These are phyloP conservation scores for Trichocladium uniseriatum DNA, from an alignment of 495 filamentous ascomycete species.

Conservation along the genomic window DNA sequence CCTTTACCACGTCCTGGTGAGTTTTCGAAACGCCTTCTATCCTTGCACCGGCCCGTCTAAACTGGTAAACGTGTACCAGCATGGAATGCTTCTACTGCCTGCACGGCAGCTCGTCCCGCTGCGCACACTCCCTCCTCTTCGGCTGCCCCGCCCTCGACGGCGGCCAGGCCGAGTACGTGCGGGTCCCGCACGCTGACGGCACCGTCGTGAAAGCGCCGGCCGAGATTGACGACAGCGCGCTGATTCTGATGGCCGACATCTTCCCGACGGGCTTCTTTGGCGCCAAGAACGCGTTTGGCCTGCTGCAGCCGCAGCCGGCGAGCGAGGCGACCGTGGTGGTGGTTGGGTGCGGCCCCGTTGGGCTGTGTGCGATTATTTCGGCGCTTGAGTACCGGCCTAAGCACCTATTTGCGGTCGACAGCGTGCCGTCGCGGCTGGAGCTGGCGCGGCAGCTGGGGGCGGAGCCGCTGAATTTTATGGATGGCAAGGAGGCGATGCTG, in stretches of 20 bases:
- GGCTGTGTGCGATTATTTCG: constrained; percentile 79
- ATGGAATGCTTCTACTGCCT: constrained; percentile 86
- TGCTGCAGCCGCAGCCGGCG: constrained; percentile 49
- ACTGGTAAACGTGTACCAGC: too few species aligned
- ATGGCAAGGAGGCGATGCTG: constrained; percentile 54
- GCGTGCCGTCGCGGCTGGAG: constrained; percentile 66
- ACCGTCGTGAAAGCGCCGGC: constrained; percentile 70
- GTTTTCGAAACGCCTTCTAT: too few species aligned
- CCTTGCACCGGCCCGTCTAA: too few species aligned
- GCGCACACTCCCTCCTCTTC: constrained; percentile 64
- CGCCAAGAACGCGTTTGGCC: constrained; percentile 69
- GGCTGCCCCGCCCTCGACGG: constrained; percentile 69
- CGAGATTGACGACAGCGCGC: constrained; percentile 62
- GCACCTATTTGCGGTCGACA: constrained; percentile 79
- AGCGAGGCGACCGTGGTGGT: constrained; percentile 65
- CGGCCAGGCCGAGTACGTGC: constrained; percentile 84
- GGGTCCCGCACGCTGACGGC: constrained; percentile 75
- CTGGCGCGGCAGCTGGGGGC: constrained; percentile 71
- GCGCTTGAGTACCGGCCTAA: constrained; percentile 72
- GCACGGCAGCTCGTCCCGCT: constrained; percentile 73
- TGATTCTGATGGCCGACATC: constrained; percentile 89
- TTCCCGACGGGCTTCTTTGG: constrained; percentile 86
- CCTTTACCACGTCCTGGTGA: constrained; percentile 84
- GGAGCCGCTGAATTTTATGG: constrained; percentile 75
- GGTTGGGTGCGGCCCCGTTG: constrained; percentile 84